These are phyloP conservation scores for Beauveria medogensis DNA, from an alignment of 2,329 filamentous ascomycete genomes.

Conservation along the genomic window DNA sequence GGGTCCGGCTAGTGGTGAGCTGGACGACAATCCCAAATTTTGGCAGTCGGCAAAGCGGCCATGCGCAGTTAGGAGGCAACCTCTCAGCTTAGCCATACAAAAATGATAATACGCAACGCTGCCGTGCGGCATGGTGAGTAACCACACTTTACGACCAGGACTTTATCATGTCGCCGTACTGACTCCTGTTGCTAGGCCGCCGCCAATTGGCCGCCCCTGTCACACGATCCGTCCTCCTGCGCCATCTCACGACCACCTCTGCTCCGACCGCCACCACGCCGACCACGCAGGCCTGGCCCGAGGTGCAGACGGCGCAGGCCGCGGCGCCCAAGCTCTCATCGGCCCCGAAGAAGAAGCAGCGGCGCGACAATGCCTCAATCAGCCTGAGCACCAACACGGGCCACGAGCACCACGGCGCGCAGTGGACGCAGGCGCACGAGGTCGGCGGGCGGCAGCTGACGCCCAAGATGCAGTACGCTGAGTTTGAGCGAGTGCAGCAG, in stretches of 20 bases:
- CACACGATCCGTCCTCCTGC: constrained; percentile 24
- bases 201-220: constrained; percentile 40
- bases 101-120: constrained; percentile 50
- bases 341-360: constrained; percentile 25
- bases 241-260: constrained; percentile 25
- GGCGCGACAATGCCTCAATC: constrained; percentile 25
- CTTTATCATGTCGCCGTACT: constrained; percentile 5
- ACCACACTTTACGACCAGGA: background rate
- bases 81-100: constrained; percentile 12
- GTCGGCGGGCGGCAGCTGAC: constrained; percentile 28
- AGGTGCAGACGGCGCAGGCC: constrained; percentile 12
- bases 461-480: constrained; percentile 31
- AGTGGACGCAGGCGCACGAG: constrained; percentile 25
- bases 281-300: constrained; percentile 16
- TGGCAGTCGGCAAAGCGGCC: background rate
- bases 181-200: constrained; percentile 34
- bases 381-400: constrained; percentile 24
- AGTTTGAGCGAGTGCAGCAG: constrained; percentile 30
- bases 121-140: constrained; percentile 46
- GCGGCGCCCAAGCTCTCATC: constrained; percentile 18
- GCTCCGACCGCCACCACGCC: constrained; percentile 13
- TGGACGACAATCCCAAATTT: constrained; percentile 9
- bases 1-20: constrained; percentile 3
- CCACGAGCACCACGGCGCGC: constrained; percentile 4
- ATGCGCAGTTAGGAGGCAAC: background rate